A percentile compares a stretch with the other conserved stretches of the same genome.
Conservation (phyloP, 202 grass and related monocot species). For the Saccharum hybrid region DNA sequence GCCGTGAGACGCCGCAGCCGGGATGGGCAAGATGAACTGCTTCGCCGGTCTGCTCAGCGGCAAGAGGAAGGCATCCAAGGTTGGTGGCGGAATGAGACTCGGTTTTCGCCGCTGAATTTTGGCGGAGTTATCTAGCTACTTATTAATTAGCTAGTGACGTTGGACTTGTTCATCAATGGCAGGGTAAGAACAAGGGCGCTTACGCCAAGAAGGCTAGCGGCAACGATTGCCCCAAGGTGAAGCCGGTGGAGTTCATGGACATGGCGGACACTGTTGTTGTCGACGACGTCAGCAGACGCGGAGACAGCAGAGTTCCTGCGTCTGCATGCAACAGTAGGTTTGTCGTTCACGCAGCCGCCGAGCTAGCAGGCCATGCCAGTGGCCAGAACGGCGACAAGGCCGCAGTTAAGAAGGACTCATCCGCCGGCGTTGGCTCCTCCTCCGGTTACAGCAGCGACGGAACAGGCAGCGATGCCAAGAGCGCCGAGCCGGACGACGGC, state of each 20-base stretch:
- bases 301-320: neutral
- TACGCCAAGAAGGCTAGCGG: constrained; percentile 46
- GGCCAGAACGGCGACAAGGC: constrained; percentile 49
- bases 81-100: constrained; percentile 9
- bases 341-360: constrained; percentile 13
- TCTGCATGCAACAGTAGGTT: neutral
- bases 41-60: constrained; percentile 62
- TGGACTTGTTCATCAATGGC: constrained; percentile 12
- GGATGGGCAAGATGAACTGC: too few species aligned
- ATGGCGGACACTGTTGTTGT: neutral
- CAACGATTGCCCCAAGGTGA: constrained; percentile 61
- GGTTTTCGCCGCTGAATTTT: constrained; percentile 21
- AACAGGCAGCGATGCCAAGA: neutral
- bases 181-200: constrained; percentile 50
- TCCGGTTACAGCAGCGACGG: constrained; percentile 35
- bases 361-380: constrained; percentile 41
- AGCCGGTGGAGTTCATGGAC: constrained; percentile 69
- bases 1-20: neutral
- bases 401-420: constrained; percentile 31
- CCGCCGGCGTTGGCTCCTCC: constrained; percentile 25
- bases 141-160: neutral
- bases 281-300: neutral
- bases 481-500: constrained; percentile 36
- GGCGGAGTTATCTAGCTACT: neutral
- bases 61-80: constrained; percentile 68